Percentiles rank a stretch among this genome's conserved stretches.
Conservation (phyloP, 2,329 filamentous ascomycete genomes). For the Coleophoma cylindrospora region DNA sequence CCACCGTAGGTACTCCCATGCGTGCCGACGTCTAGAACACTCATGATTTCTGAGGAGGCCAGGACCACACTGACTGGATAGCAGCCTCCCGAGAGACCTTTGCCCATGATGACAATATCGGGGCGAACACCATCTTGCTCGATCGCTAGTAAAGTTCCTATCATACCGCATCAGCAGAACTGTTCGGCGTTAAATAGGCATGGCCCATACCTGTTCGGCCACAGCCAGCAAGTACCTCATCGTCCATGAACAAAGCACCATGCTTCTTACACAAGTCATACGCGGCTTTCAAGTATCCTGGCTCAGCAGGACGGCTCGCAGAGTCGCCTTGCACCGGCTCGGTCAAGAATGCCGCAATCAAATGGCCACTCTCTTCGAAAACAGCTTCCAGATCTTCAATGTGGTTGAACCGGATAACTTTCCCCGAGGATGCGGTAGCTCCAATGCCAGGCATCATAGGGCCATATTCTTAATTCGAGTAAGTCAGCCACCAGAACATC, state of each 20-base stretch:
- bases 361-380: background rate
- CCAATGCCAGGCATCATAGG: background rate
- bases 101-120: background rate
- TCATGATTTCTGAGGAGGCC: background rate
- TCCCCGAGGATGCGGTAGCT: background rate
- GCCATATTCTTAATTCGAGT: background rate
- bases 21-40: background rate
- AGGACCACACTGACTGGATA: background rate
- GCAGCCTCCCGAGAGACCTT: background rate
- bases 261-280: background rate
- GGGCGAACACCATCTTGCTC: background rate
- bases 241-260: background rate
- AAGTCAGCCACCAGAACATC: background rate
- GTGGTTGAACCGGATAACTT: background rate
- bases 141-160: background rate
- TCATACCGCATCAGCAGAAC: background rate
- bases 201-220: background rate
- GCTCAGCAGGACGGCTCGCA: background rate
- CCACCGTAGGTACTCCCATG: background rate
- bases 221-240: background rate
- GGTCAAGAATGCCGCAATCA: background rate
- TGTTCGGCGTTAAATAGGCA: too few relatives aligned
- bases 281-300: background rate
- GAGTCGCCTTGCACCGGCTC: background rate
- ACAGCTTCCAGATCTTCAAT: background rate